Evolutionary conservation across 495 filamentous ascomycete genomes (phyloP).

Genomic region (Parachaetomium inaequale): DNA sequence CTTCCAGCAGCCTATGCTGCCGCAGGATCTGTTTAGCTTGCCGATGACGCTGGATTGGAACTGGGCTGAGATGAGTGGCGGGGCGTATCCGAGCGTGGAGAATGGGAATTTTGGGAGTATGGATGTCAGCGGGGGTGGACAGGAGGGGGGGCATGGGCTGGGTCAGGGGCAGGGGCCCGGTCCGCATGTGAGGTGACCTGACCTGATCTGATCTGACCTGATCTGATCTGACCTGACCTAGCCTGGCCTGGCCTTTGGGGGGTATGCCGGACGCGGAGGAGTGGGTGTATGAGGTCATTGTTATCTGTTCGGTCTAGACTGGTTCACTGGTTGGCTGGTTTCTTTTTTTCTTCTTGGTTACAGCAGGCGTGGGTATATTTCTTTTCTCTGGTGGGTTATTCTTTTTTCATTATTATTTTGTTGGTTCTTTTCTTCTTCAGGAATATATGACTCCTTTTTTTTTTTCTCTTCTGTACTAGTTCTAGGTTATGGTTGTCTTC

Average conservation of each 20-base stretch:
- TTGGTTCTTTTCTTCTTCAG: background rate
- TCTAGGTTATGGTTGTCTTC: too few relatives aligned
- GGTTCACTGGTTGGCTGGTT: background rate
- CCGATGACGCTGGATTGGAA: conserved; percentile 98
- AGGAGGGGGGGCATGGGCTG: background rate
- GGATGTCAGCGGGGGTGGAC: background rate
- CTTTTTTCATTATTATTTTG: background rate
- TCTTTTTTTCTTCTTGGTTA: background rate
- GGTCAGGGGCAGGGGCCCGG: background rate
- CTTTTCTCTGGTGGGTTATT: background rate
- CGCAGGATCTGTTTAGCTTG: conserved; percentile 96
- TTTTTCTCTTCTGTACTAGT: too few relatives aligned
- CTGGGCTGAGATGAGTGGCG: conserved; percentile 83
- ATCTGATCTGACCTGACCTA: too few relatives aligned
- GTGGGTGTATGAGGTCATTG: background rate
- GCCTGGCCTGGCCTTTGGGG: too few relatives aligned
- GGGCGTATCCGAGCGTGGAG: conserved; percentile 50
- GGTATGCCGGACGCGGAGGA: background rate
- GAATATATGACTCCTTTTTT: background rate
- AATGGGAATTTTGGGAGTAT: conserved; percentile 43
- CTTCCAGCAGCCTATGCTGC: conserved; percentile 83
- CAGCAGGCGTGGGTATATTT: background rate
- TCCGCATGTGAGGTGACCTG: background rate
- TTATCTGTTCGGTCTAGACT: background rate
- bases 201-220: too few relatives aligned